These are phyloP conservation scores for Mycosarcoma mackinlayi DNA, from an alignment of 1,284 basidiomycete genomes.

Conservation along the genomic window DNA sequence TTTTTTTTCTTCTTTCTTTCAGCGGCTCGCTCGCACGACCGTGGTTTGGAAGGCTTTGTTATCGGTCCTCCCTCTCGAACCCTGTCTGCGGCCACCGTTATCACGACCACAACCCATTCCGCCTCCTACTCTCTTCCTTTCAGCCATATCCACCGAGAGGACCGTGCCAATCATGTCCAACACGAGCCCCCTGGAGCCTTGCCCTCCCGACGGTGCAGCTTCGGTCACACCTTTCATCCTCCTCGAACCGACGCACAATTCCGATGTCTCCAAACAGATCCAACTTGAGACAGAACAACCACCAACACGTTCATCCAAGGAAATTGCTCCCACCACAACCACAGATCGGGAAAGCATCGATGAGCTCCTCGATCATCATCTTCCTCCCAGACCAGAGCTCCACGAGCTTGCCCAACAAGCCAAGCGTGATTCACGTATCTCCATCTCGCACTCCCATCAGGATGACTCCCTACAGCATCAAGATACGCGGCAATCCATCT, in stretches of 20 bases:
- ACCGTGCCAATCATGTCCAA: conserved; percentile 24
- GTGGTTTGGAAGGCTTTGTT: too few species aligned
- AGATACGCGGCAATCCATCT: conserved; percentile 35
- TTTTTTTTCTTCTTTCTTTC: too few species aligned
- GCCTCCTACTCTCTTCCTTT: background rate
- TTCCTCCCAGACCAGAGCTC: conserved; percentile 33
- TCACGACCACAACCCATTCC: background rate
- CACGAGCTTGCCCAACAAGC: conserved; percentile 14
- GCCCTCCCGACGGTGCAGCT: conserved; percentile 35
- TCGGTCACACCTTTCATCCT: conserved; percentile 11
- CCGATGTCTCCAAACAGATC: conserved; percentile 16
- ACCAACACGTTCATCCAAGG: conserved; percentile 16
- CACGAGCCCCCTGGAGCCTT: conserved; percentile 37
- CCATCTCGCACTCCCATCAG: conserved; percentile 10
- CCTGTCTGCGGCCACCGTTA: background rate
- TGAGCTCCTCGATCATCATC: conserved; percentile 27
- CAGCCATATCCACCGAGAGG: background rate
- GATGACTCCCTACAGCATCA: background rate
- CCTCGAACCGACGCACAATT: conserved; percentile 29
- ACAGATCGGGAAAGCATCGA: conserved; percentile 19
- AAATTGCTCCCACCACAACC: conserved; percentile 2
- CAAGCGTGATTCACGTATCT: conserved; percentile 30
- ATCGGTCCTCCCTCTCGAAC: background rate
- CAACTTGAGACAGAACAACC: background rate
- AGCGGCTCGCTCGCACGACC: too few species aligned